Conservation (phyloP, 768 basidiomycete genomes). For the Leccinum uliginosum region DNA sequence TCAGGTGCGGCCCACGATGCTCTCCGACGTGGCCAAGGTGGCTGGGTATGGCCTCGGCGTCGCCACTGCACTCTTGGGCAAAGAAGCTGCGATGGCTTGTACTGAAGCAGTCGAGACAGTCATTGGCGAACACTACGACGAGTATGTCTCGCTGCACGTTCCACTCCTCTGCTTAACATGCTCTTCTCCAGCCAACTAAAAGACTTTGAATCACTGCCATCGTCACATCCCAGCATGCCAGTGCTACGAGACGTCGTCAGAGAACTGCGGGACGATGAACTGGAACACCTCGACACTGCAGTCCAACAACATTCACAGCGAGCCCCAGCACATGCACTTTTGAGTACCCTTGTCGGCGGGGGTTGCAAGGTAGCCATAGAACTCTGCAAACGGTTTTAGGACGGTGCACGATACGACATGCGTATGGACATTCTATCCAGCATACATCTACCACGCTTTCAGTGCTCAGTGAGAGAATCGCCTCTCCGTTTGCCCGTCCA, state of each 20-base stretch:
- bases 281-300: slow-evolving; percentile 90
- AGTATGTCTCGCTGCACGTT: slow-evolving; percentile 52
- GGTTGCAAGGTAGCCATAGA: slow-evolving; percentile 91
- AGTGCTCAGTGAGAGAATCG: slow-evolving; percentile 35
- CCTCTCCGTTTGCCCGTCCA: slow-evolving; percentile 50
- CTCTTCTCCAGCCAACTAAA: slow-evolving; percentile 64
- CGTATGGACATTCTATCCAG: slow-evolving; percentile 1
- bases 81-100: slow-evolving; percentile 96
- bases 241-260: slow-evolving; percentile 66
- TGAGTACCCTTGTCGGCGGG: slow-evolving; percentile 78
- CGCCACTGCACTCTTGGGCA: slow-evolving; percentile 81
- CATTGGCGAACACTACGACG: slow-evolving; percentile 97
- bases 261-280: slow-evolving; percentile 92
- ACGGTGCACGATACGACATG: neutral
- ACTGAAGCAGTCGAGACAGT: slow-evolving; percentile 98
- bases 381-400: slow-evolving; percentile 76
- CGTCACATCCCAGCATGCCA: slow-evolving; percentile 73
- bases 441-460: slow-evolving; percentile 4
- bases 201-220: slow-evolving; percentile 58
- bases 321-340: slow-evolving; percentile 85
- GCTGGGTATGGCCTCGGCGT: slow-evolving; percentile 87
- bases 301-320: slow-evolving; percentile 84
- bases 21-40: slow-evolving; percentile 81
- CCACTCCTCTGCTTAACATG: slow-evolving; percentile 7
- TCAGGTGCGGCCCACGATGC: slow-evolving; percentile 72